Base-by-base conservation (phyloP, 257 asterid species). In the Gentiana macrophylla region DNA sequence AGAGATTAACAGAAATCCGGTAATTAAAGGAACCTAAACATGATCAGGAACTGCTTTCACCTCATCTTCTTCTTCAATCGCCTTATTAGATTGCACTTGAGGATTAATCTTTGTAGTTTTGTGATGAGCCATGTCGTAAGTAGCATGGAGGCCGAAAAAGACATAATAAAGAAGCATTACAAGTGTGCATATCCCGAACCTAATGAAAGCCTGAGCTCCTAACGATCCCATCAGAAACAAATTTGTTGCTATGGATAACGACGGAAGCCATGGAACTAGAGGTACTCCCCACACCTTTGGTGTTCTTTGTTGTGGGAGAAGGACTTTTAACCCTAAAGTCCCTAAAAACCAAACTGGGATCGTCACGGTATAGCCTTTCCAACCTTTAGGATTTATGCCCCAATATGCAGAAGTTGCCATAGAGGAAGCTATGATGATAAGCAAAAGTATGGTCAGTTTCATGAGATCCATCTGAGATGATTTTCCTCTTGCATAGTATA, bases 261-360 rank as follows among this genome's bases (percentile, higher is more conserved):
- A 73, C 49, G 78, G 78, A 52, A 73, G 52, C 78, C 78, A 73
- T 2, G 78, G 78, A 47, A 73, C 73, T 24, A 73, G 62, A 43
- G 74, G 74, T 34, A 62, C 58, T 3, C 72, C 78, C 78, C 74
- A 72, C 9, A 64, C 64, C 47, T 68, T 60, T 32, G 78, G 71
- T 41, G 52, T 54, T 53, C 69, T 47, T 55, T 68, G 72, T 35
- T 73, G 66, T 57, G 65, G 65, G 34, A 73, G 32, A 35, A 57
- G 52, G 34, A 68, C 37, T 49, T 60, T 10, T 37, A 73, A 35
- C 53, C 74, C 71, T 53, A 61, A 41, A 1, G 78, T 73, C n/a
- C 66, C 68, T 1, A 56, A 61, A 49, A 73, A 61, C 74, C 78
- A 68, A 53, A 68, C 8, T 2, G 69, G 62, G 52, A 33, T 37